Conservation (phyloP, 331 rosid species). For the Quercus phellos region DNA sequence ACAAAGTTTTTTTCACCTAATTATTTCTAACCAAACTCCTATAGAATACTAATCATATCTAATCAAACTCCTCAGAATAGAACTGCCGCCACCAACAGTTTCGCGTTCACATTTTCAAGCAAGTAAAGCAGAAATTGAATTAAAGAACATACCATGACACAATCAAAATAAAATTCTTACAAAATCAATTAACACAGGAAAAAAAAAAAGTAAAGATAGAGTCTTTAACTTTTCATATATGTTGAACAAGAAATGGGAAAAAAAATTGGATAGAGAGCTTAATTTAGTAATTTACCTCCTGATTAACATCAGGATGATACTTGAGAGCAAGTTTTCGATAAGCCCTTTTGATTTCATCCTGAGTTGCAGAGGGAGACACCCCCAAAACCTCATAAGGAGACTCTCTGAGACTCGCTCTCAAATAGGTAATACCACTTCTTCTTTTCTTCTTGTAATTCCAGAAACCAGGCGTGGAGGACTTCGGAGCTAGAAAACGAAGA, state of each 20-base stretch:
- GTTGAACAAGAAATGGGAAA: background rate
- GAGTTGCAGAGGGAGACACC: conserved; percentile 60
- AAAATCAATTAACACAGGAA: background rate
- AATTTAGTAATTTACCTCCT: conserved; percentile 48
- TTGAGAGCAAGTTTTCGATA: conserved; percentile 92
- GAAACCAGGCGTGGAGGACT: conserved; percentile 5
- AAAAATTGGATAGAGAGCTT: background rate
- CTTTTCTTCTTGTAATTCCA: conserved; percentile 21
- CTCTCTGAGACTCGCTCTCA: conserved; percentile 55
- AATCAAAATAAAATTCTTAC: background rate
- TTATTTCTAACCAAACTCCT: background rate
- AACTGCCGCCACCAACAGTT: background rate
- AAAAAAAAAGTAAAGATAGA: background rate
- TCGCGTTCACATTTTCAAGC: background rate
- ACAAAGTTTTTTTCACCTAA: background rate
- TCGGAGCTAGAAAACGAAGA: background rate
- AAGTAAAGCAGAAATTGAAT: background rate
- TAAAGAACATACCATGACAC: background rate
- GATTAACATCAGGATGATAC: conserved; percentile 90
- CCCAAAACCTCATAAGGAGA: conserved; percentile 86
- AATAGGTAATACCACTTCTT: conserved; percentile 7
- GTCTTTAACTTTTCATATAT: background rate
- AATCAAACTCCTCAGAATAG: background rate
- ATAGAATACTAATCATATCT: background rate
- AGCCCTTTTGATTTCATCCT: conserved; percentile 71